phyloP scores from a whole-genome alignment of 2,329 filamentous ascomycete genomes.

The Fonsecaea nubica region DNA sequence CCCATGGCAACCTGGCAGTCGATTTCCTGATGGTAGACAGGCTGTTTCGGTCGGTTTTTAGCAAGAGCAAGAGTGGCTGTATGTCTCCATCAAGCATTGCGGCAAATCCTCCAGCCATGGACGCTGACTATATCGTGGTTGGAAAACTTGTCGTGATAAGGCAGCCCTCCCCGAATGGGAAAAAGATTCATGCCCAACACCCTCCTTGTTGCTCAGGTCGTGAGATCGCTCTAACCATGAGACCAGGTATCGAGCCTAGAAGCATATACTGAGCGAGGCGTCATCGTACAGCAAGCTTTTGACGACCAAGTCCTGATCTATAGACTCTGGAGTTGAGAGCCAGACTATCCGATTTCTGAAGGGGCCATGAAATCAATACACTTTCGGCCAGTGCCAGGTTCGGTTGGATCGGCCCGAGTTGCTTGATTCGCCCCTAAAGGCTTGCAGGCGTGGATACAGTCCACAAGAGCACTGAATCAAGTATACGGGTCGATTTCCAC shows the following conservation, averaged over 20 bases:
- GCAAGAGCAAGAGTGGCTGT: background rate
- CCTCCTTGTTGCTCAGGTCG: no score
- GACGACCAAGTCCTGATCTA: background rate
- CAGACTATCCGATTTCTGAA: slow-evolving; percentile 45
- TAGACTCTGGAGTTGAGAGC: slow-evolving; percentile 46
- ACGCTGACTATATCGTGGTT: no score
- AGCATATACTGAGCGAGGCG: background rate
- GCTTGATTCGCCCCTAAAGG: background rate
- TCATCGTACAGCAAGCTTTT: background rate
- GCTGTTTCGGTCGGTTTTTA: background rate
- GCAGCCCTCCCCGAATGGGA: no score
- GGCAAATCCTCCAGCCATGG: no score
- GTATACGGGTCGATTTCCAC: slow-evolving; percentile 30
- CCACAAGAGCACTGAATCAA: background rate
- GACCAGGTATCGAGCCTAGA: no score
- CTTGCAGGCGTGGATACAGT: background rate
- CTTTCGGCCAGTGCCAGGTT: slow-evolving; percentile 36
- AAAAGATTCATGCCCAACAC: no score
- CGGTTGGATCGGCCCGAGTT: slow-evolving; percentile 39
- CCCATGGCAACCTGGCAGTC: background rate
- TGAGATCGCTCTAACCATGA: no score
- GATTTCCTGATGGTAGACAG: background rate
- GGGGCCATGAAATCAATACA: slow-evolving; percentile 50
- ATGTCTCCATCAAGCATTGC: background rate
- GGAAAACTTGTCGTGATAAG: no score